These are phyloP conservation scores for Ostreobium quekettii DNA, from an alignment of 139 green algal genomes.

Conservation along the genomic window DNA sequence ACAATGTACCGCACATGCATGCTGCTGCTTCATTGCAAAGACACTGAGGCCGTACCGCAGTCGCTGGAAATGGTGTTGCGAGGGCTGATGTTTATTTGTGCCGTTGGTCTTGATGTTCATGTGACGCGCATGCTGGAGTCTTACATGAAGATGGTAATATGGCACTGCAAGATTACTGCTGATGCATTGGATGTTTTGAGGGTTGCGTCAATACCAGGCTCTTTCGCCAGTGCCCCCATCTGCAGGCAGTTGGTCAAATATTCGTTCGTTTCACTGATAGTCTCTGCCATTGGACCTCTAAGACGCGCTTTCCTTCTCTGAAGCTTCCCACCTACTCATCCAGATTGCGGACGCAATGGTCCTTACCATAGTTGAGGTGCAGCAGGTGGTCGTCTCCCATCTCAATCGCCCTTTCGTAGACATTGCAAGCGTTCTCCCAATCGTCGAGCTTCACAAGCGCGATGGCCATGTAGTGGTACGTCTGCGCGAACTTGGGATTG, in stretches of 20 bases:
- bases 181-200: constrained; percentile 1
- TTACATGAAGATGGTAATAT: neutral
- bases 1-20: neutral
- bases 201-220: neutral
- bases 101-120: neutral
- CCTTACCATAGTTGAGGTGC: constrained; percentile 67
- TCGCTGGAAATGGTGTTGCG: too few species aligned
- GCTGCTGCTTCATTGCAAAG: neutral
- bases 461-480: constrained; percentile 28
- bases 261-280: neutral
- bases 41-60: neutral
- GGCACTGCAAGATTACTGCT: too few species aligned
- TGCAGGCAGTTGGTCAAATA: neutral
- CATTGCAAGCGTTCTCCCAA: constrained; percentile 58
- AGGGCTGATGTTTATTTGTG: too few species aligned
- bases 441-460: constrained; percentile 42
- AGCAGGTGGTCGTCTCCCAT: constrained; percentile 48
- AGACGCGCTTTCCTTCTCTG: neutral
- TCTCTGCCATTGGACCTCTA: neutral
- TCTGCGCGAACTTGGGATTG: constrained; percentile 61
- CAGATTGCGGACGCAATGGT: too few species aligned
- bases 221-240: neutral
- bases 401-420: constrained; percentile 63
- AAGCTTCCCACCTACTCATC: neutral
- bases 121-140: neutral